phyloP scores from a whole-genome alignment of 2,329 filamentous ascomycete genomes.

The Ophiostoma himal-ulmi region DNA sequence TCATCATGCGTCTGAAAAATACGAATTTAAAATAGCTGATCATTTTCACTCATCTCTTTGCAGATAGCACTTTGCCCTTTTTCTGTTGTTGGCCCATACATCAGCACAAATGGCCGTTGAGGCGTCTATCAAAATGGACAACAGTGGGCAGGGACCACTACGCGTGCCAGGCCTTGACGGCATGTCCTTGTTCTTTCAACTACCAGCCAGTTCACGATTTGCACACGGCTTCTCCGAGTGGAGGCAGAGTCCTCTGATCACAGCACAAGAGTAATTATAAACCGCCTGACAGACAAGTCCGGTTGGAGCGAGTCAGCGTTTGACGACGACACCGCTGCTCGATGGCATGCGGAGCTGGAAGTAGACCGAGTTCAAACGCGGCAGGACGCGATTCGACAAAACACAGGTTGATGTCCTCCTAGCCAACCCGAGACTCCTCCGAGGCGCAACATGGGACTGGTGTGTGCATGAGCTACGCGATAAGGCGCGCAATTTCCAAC shows the following conservation, averaged over 20 bases:
- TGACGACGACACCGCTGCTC: not conserved
- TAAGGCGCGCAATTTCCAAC: not conserved
- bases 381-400: not conserved
- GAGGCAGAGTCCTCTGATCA: not conserved
- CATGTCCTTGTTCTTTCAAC: not conserved
- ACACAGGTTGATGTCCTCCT: not conserved
- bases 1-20: too few relatives aligned
- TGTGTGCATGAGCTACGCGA: not conserved
- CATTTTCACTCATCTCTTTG: too few relatives aligned
- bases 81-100: not conserved
- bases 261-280: not conserved
- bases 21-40: too few relatives aligned
- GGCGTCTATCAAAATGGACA: not conserved
- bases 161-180: not conserved
- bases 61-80: too few relatives aligned
- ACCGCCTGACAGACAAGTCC: conserved; percentile 1
- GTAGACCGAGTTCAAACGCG: not conserved
- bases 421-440: not conserved
- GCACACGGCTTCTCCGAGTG: not conserved
- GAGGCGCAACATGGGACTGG: not conserved
- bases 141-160: not conserved
- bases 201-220: not conserved
- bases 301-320: not conserved
- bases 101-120: not conserved
- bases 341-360: not conserved